Evolutionary conservation across 2,329 filamentous ascomycete genomes (phyloP).

Genomic region (Aspergillus cejpii): DNA sequence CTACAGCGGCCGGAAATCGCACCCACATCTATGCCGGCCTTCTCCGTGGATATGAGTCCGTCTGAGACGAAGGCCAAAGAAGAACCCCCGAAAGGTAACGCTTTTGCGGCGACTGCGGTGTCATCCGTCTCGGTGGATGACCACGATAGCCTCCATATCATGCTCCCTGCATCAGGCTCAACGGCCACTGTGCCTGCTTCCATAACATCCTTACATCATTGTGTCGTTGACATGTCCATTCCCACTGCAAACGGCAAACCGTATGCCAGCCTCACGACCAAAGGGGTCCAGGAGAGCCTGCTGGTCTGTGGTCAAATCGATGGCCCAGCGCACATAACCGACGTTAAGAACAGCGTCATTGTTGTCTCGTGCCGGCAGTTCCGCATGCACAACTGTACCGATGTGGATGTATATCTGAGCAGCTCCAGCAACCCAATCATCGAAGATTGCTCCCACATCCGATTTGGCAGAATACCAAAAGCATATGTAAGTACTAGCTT

Average conservation of each 20-base stretch:
- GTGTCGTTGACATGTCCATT: conserved; percentile 73
- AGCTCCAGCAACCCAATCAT: conserved; percentile 85
- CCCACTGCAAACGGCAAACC: conserved; percentile 53
- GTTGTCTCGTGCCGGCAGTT: conserved; percentile 81
- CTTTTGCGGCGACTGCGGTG: conserved; percentile 52
- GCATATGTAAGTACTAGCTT: conserved; percentile 55
- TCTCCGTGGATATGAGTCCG: conserved; percentile 16
- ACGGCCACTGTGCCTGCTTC: conserved; percentile 67
- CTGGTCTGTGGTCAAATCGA: conserved; percentile 71
- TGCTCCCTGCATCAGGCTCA: conserved; percentile 64
- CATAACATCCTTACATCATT: conserved; percentile 61
- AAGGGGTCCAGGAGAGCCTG: conserved; percentile 62
- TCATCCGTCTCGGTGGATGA: conserved; percentile 58
- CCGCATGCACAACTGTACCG: conserved; percentile 77
- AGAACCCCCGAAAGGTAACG: conserved; percentile 31
- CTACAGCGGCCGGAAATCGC: conserved; percentile 32
- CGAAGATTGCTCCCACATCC: conserved; percentile 72
- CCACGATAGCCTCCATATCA: conserved; percentile 65
- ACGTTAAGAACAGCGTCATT: conserved; percentile 63
- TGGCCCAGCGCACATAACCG: conserved; percentile 78
- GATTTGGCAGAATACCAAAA: conserved; percentile 69
- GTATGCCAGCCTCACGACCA: conserved; percentile 65
- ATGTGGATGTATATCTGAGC: conserved; percentile 77
- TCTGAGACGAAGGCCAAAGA: conserved; percentile 18
- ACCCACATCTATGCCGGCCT: conserved; percentile 31